A percentile compares a stretch with the other conserved stretches of the same genome.
These are phyloP conservation scores for Magnaporthales sp. DNA, from an alignment of 2,329 filamentous ascomycete genomes.

Conservation along the genomic window DNA sequence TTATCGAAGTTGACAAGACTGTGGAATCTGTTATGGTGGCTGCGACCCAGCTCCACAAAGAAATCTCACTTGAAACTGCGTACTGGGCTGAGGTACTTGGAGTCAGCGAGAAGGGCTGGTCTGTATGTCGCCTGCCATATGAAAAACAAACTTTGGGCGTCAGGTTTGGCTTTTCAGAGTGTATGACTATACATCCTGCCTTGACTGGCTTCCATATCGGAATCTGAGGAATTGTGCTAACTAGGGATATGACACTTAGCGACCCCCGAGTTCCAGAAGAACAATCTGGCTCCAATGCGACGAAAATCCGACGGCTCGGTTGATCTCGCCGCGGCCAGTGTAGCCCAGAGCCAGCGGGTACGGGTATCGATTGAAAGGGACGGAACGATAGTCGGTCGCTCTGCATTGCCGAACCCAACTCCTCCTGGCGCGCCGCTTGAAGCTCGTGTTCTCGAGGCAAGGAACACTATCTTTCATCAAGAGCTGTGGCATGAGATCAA, in stretches of 20 bases:
- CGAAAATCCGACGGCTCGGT: slow-evolving; percentile 68
- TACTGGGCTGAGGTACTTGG: slow-evolving; percentile 86
- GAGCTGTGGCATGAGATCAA: slow-evolving; percentile 88
- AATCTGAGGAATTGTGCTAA: background rate
- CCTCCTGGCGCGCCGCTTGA: slow-evolving; percentile 53
- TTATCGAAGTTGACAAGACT: slow-evolving; percentile 67
- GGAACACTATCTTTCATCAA: slow-evolving; percentile 72
- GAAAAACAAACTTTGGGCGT: slow-evolving; percentile 72
- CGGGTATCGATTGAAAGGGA: slow-evolving; percentile 57
- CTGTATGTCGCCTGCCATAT: slow-evolving; percentile 66
- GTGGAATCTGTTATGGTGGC: slow-evolving; percentile 67
- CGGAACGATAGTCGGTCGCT: slow-evolving; percentile 49
- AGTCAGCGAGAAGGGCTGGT: slow-evolving; percentile 80
- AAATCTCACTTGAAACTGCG: slow-evolving; percentile 69
- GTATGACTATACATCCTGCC: slow-evolving; percentile 23
- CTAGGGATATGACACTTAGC: slow-evolving; percentile 28
- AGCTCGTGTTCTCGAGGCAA: slow-evolving; percentile 61
- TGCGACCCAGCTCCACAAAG: slow-evolving; percentile 62
- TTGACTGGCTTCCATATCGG: slow-evolving; percentile 10
- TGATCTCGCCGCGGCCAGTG: slow-evolving; percentile 56
- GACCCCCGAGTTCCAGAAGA: slow-evolving; percentile 50
- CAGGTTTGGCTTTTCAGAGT: slow-evolving; percentile 79
- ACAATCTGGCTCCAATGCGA: slow-evolving; percentile 73
- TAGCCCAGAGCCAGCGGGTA: slow-evolving; percentile 49
- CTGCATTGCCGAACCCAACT: slow-evolving; percentile 39